These are phyloP conservation scores for Lactarius tabidus DNA, from an alignment of 768 basidiomycete genomes.

Conservation along the genomic window DNA sequence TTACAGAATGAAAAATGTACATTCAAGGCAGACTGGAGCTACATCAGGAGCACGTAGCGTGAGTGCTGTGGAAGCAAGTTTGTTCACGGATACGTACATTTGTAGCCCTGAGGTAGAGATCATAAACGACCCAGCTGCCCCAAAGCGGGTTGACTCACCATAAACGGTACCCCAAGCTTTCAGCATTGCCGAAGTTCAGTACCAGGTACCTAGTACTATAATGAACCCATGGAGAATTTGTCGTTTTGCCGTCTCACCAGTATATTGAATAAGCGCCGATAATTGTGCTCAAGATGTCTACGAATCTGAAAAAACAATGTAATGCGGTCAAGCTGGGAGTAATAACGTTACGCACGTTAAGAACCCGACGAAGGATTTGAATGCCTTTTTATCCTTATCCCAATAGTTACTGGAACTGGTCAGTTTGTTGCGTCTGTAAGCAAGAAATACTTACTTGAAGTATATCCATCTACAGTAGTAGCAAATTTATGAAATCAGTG, in stretches of 20 bases:
- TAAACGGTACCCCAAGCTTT: conserved; percentile 35
- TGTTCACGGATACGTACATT: too few species aligned
- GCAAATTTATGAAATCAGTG: not conserved
- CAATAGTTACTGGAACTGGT: not conserved
- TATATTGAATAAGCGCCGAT: conserved; percentile 45
- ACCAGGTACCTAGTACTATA: conserved; percentile 44
- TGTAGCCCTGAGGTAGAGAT: conserved; percentile 8
- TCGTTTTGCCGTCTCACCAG: conserved; percentile 33
- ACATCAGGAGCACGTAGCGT: too few species aligned
- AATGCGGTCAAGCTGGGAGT: too few species aligned
- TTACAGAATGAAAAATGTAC: too few species aligned
- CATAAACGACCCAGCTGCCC: not conserved
- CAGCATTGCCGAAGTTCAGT: conserved; percentile 39
- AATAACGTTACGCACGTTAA: not conserved
- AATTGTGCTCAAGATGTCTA: conserved; percentile 44
- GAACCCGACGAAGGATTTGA: conserved; percentile 1
- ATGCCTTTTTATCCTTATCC: not conserved
- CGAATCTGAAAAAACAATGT: conserved; percentile 29
- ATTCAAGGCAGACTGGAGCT: too few species aligned
- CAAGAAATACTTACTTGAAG: not conserved
- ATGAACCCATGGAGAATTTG: not conserved
- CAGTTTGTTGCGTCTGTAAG: not conserved
- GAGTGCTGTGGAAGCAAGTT: too few species aligned
- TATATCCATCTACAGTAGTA: not conserved
- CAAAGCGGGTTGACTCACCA: conserved; percentile 36